phyloP scores from a whole-genome alignment of 495 filamentous ascomycete genomes.

The Penicillium turbatum region DNA sequence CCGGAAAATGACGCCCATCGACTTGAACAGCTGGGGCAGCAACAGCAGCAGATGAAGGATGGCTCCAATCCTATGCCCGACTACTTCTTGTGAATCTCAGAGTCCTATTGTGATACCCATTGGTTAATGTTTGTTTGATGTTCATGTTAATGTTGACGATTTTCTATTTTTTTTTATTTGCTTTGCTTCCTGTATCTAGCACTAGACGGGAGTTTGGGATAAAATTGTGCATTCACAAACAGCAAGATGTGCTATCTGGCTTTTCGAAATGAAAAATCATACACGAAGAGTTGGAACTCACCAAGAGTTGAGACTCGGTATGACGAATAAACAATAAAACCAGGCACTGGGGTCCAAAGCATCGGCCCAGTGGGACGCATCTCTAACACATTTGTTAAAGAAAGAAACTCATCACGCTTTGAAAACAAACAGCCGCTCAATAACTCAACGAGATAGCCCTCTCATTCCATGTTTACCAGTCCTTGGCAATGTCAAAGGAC shows the following conservation, averaged over 20 bases:
- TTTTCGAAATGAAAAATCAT: constrained; percentile 18
- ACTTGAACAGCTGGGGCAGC: constrained; percentile 58
- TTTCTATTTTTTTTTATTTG: constrained; percentile 11
- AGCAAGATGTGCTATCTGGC: constrained; percentile 14
- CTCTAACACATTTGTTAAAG: constrained; percentile 22
- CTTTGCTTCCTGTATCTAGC: constrained; percentile 8
- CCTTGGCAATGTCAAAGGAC: constrained; percentile 91
- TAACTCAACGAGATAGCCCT: constrained; percentile 22
- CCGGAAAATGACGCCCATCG: constrained; percentile 93
- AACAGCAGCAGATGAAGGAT: constrained; percentile 48
- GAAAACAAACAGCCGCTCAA: constrained; percentile 31
- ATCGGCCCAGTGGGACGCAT: constrained; percentile 9
- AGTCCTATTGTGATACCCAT: constrained; percentile 59
- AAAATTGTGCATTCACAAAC: constrained; percentile 27
- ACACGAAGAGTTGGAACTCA: constrained; percentile 4
- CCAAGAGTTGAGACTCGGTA: constrained; percentile 7
- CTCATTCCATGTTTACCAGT: constrained; percentile 55
- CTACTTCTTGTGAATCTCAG: constrained; percentile 54
- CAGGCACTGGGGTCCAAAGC: constrained; percentile 17
- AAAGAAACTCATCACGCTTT: constrained; percentile 34
- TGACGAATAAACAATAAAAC: constrained; percentile 17
- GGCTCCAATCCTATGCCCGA: constrained; percentile 59
- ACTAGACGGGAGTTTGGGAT: constrained; percentile 35
- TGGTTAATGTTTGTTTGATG: constrained; percentile 18
- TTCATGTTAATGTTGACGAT: not conserved